phyloP scores from a whole-genome alignment of 768 basidiomycete genomes.

The Termitomyces sp. region DNA sequence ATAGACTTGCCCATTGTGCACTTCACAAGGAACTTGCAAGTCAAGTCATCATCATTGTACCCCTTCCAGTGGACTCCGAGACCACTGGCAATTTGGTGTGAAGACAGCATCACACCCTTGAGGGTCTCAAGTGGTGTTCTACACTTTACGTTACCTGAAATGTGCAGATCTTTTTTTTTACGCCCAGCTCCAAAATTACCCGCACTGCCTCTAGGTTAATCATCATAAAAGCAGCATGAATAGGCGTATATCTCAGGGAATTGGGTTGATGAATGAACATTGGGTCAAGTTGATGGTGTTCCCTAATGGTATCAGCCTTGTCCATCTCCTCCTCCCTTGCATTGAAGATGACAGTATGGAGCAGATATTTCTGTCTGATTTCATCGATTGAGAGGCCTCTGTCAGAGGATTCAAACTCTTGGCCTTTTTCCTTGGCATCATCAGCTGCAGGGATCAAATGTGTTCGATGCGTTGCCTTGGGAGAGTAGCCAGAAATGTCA shows the following conservation, averaged over 20 bases:
- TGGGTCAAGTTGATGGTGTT: neutral
- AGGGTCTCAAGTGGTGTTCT: conserved; percentile 1
- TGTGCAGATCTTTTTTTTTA: neutral
- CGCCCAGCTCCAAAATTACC: neutral
- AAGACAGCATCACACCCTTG: neutral
- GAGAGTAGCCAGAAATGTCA: conserved; percentile 1
- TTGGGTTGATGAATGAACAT: neutral
- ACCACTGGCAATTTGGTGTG: neutral
- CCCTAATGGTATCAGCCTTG: neutral
- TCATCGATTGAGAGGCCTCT: neutral
- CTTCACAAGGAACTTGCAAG: neutral
- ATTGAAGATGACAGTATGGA: conserved; percentile 1
- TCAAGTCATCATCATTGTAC: neutral
- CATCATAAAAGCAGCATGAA: neutral
- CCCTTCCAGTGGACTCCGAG: neutral
- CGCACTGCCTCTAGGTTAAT: neutral
- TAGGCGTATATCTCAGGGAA: neutral
- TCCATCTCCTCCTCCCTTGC: neutral
- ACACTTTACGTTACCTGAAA: neutral
- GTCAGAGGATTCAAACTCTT: neutral
- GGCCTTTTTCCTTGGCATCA: neutral
- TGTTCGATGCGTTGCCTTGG: neutral
- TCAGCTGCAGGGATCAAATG: neutral
- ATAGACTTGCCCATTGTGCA: neutral
- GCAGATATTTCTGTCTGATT: neutral